Evolutionary conservation across 2,329 filamentous ascomycete genomes (phyloP).

Genomic region (Atkinsonella texensis): DNA sequence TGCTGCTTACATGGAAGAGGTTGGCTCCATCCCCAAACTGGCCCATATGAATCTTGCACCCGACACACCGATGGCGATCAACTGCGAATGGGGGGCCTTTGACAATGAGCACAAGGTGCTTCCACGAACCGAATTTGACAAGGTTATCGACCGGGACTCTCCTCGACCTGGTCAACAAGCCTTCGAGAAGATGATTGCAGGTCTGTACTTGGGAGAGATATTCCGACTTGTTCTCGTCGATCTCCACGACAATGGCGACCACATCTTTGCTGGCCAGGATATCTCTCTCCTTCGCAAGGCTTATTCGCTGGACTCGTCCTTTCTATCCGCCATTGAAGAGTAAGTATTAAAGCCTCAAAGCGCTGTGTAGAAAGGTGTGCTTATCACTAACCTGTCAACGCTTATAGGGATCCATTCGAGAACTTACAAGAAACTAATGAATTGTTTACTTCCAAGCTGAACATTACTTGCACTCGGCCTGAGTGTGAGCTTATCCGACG

Average conservation of each 20-base stretch:
- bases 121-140: constrained; percentile 74
- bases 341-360: constrained; percentile 25
- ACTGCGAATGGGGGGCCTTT: constrained; percentile 96
- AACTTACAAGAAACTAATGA: constrained; percentile 84
- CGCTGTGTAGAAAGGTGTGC: not conserved
- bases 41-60: constrained; percentile 80
- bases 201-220: constrained; percentile 87
- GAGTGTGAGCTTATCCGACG: constrained; percentile 86
- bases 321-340: constrained; percentile 88
- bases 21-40: constrained; percentile 84
- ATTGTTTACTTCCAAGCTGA: constrained; percentile 65
- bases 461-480: constrained; percentile 55
- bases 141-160: constrained; percentile 79
- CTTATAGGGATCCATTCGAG: constrained; percentile 75
- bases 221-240: constrained; percentile 82
- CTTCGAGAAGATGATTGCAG: constrained; percentile 97
- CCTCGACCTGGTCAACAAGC: constrained; percentile 88
- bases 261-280: constrained; percentile 77
- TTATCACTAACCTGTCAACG: not conserved
- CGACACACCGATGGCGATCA: constrained; percentile 82
- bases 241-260: constrained; percentile 64
- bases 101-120: constrained; percentile 88
- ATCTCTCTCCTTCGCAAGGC: constrained; percentile 69
- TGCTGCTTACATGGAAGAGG: constrained; percentile 94
- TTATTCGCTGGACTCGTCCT: constrained; percentile 85